phyloP scores from a whole-genome alignment of 2,329 filamentous ascomycete genomes.

The Hymenoscyphus infarciens region DNA sequence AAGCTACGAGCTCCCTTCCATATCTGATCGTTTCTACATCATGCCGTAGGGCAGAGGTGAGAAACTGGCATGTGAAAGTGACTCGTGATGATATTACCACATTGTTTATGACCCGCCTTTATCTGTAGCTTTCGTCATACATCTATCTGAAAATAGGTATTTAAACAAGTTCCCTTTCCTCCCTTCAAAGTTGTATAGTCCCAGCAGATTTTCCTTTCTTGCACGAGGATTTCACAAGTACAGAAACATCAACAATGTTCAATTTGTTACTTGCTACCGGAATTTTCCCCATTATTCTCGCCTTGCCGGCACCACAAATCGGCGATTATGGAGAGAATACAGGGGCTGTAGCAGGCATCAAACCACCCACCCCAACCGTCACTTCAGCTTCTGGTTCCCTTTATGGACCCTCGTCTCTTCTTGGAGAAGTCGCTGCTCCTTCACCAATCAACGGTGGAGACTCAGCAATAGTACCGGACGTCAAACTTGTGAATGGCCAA shows the following conservation, averaged over 20 bases:
- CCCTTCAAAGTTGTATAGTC: not conserved
- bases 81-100: not conserved
- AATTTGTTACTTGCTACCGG: slow-evolving; percentile 5
- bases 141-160: not conserved
- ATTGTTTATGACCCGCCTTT: not conserved
- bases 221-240: not conserved
- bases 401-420: slow-evolving; percentile 39
- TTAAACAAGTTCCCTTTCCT: not conserved
- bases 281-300: slow-evolving; percentile 15
- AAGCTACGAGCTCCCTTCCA: not conserved
- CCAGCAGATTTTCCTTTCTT: not conserved
- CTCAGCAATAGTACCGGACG: slow-evolving; percentile 39
- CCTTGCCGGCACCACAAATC: slow-evolving; percentile 32
- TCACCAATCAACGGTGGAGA: slow-evolving; percentile 39
- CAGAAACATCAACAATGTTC: not conserved
- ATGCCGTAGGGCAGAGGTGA: not conserved
- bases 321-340: slow-evolving; percentile 41
- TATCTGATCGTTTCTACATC: not conserved
- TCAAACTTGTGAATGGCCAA: slow-evolving; percentile 48
- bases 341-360: slow-evolving; percentile 42
- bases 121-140: no score
- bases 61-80: not conserved
- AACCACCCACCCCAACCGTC: slow-evolving; percentile 39
- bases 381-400: slow-evolving; percentile 40
- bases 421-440: slow-evolving; percentile 40